These are phyloP conservation scores for Chloranthus sessilifolius DNA, from an alignment of 164 flowering plant genomes.

Conservation along the genomic window DNA sequence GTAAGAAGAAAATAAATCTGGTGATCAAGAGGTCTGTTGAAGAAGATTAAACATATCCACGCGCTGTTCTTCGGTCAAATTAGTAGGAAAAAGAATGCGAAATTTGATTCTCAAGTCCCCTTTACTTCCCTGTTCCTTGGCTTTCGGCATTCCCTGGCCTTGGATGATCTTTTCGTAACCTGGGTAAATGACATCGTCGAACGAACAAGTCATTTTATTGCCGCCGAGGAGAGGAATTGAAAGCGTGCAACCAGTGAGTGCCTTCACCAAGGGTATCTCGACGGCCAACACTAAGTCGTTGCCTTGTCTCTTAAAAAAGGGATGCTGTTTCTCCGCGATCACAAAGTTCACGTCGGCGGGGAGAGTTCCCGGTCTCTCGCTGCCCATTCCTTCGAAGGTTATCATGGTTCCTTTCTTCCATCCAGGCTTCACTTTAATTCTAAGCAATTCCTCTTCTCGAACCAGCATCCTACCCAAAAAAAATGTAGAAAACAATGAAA, in stretches of 20 bases:
- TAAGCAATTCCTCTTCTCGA: conserved; percentile 52
- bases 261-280: conserved; percentile 62
- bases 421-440: conserved; percentile 71
- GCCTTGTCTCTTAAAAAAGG: conserved; percentile 50
- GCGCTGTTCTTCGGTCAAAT: conserved; percentile 46
- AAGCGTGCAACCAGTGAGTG: conserved; percentile 62
- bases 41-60: conserved; percentile 36
- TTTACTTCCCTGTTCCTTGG: conserved; percentile 37
- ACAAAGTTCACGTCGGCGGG: conserved; percentile 60
- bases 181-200: conserved; percentile 53
- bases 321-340: conserved; percentile 61
- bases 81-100: conserved; percentile 41
- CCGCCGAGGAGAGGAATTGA: conserved; percentile 65
- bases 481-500: background rate
- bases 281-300: conserved; percentile 55
- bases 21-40: conserved; percentile 30
- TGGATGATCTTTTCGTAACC: conserved; percentile 53
- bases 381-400: conserved; percentile 70
- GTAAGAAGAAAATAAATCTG: background rate
- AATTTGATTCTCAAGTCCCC: conserved; percentile 61
- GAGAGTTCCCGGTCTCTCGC: conserved; percentile 53
- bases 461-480: conserved; percentile 33
- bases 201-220: conserved; percentile 37
- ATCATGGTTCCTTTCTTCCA: conserved; percentile 80
- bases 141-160: conserved; percentile 77